phyloP scores from a whole-genome alignment of 495 filamentous ascomycete genomes.

The Penicillium malachiteum region DNA sequence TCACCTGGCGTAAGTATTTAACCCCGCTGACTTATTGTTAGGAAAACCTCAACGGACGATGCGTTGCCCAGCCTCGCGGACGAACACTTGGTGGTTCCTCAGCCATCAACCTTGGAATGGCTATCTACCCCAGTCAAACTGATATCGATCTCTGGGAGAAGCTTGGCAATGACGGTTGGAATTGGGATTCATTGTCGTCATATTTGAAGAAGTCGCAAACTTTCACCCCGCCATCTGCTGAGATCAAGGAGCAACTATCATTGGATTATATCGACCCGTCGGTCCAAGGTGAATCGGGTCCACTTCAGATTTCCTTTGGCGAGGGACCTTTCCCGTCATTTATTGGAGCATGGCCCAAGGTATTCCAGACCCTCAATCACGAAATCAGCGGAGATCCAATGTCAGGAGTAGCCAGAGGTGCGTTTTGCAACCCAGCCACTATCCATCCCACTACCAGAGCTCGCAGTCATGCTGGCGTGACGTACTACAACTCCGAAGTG shows the following conservation, averaged over 20 bases:
- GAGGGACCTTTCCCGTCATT: constrained; percentile 32
- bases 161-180: constrained; percentile 53
- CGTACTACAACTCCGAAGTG: constrained; percentile 36
- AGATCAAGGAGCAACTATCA: constrained; percentile 5
- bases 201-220: constrained; percentile 34
- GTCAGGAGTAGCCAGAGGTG: constrained; percentile 11
- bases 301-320: constrained; percentile 39
- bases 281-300: constrained; percentile 32
- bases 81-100: constrained; percentile 56
- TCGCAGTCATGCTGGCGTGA: constrained; percentile 36
- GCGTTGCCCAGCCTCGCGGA: constrained; percentile 38
- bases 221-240: constrained; percentile 10
- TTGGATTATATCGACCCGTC: constrained; percentile 30
- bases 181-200: constrained; percentile 42
- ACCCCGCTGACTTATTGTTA: constrained; percentile 1
- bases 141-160: constrained; percentile 49
- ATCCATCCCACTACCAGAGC: constrained; percentile 42
- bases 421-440: constrained; percentile 38
- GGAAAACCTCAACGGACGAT: constrained; percentile 24
- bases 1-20: not conserved
- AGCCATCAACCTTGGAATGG: constrained; percentile 52
- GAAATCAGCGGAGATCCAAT: constrained; percentile 11
- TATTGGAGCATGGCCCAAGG: constrained; percentile 36
- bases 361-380: constrained; percentile 9
- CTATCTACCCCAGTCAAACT: constrained; percentile 37